Conservation (phyloP, 257 asterid genomes). For the Solanum chiquidenum region DNA sequence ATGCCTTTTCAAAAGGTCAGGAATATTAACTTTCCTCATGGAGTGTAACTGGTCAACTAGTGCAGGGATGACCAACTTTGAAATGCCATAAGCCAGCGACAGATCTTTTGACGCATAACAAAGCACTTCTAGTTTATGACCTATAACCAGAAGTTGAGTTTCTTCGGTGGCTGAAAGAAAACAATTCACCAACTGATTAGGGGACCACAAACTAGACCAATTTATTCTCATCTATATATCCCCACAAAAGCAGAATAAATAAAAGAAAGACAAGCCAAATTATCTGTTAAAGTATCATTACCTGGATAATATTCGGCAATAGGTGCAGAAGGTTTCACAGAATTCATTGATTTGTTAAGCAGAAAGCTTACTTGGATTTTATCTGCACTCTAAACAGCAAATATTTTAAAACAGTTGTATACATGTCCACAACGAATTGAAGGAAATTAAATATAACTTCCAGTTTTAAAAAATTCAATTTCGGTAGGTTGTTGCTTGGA, state of each 20-base stretch:
- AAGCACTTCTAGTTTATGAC: constrained; percentile 67
- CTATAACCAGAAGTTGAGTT: constrained; percentile 55
- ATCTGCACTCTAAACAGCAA: constrained; percentile 64
- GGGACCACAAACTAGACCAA: not conserved
- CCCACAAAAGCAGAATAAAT: not conserved
- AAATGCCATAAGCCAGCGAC: constrained; percentile 37
- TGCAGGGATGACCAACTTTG: constrained; percentile 76
- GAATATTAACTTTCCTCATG: constrained; percentile 48
- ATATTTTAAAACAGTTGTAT: constrained; percentile 13
- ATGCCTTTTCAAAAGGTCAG: constrained; percentile 42
- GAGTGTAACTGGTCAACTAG: constrained; percentile 65
- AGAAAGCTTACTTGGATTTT: constrained; percentile 60
- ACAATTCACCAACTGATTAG: constrained; percentile 9
- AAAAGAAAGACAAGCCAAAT: not conserved
- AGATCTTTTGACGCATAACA: constrained; percentile 67
- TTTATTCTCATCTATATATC: not conserved
- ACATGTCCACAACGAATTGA: not conserved
- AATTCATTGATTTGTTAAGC: constrained; percentile 62
- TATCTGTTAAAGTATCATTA: constrained; percentile 10
- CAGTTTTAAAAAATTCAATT: not conserved
- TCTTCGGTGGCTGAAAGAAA: constrained; percentile 52
- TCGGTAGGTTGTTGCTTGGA: not conserved
- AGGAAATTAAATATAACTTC: not conserved
- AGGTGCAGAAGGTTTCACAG: constrained; percentile 55
- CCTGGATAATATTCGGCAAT: constrained; percentile 87